phyloP scores from a whole-genome alignment of 139 green algal species.

The Chlorella sp. region DNA sequence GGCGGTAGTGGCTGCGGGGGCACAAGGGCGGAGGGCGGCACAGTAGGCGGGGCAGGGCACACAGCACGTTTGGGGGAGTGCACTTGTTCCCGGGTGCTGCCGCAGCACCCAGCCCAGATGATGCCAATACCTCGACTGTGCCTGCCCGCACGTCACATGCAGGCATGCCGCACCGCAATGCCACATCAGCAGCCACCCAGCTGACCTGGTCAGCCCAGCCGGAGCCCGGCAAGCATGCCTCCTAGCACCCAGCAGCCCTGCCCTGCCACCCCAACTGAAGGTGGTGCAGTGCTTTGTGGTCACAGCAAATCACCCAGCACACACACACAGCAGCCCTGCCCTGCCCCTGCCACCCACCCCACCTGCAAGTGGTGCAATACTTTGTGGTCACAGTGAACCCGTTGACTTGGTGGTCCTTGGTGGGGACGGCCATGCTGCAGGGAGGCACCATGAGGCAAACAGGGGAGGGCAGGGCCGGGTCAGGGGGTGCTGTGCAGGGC shows the following conservation, averaged over 20 bases:
- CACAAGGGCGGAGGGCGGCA: not conserved
- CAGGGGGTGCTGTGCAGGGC: not conserved
- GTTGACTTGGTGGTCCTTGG: constrained; percentile 61
- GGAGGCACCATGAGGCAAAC: not conserved
- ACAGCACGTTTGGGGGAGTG: no score
- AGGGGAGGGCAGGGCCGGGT: not conserved
- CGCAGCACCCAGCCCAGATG: not conserved
- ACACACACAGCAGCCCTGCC: no score
- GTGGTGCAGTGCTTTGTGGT: constrained; percentile 86
- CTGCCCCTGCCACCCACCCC: no score
- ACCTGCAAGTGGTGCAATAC: constrained; percentile 80
- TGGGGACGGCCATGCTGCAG: constrained; percentile 40
- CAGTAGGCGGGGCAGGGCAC: no score
- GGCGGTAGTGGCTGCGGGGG: constrained; percentile 86
- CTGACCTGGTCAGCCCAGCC: not conserved
- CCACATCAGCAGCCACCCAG: not conserved
- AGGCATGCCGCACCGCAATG: no score
- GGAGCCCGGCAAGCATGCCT: not conserved
- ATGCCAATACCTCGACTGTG: not conserved
- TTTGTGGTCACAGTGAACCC: constrained; percentile 76
- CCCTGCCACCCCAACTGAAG: constrained; percentile 45
- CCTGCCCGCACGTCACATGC: not conserved
- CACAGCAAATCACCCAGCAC: constrained; percentile 68
- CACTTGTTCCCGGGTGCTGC: not conserved
- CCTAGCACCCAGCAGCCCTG: not conserved